Base-by-base conservation (phyloP, 2,329 filamentous ascomycete species). In the Parastagonospora nodorum region DNA sequence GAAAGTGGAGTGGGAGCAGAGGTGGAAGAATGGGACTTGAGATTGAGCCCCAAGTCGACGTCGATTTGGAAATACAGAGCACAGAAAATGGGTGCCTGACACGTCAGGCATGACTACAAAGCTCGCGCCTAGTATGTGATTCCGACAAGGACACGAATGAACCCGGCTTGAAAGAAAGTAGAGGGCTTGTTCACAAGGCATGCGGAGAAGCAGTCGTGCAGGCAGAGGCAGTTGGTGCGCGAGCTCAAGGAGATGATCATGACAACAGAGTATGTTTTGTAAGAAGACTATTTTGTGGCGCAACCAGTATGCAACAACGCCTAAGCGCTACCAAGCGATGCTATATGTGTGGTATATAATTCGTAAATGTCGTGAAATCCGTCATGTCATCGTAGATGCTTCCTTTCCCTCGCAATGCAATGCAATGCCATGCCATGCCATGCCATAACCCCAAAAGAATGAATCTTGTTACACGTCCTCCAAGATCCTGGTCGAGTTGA, bases 1-100 rank as follows among this genome's bases (percentile, higher is more conserved):
- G 48, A 75, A 74, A 56, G 76, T 77, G 7, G 69, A 66, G 37
- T 56, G 58, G 36, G 75, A 76, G 45, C 72, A 74, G 53, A 63
- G 68, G 41, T 79, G 77, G 77, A 74, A 71, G 53, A 67, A 64
- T 45, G 67, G 62, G 15, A 68, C 65, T 27, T 75, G 68, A 74
- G 33, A 15, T 16, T 36, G 11, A 9, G 11, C n/a, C n/a, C n/a
- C n/a, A n/a, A n/a, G n/a, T 36, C 4, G 33, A 8, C n/a, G n/a
- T 7, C 33, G 5, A 12, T n/a, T 36, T 16, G n/a, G n/a, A n/a
- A 36, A 36, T 12, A 36, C 14, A 9, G 11, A 15, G 5, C 9
- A 4, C n/a, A 24, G 3, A 5, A 24, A 5, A 24, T 3, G 19
- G 5, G 19, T 36, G 5, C 33, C 9, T n/a, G n/a, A 16, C 33